Evolutionary conservation across 2,329 filamentous ascomycete genomes (phyloP).

Genomic region (Bertia moriformis): DNA sequence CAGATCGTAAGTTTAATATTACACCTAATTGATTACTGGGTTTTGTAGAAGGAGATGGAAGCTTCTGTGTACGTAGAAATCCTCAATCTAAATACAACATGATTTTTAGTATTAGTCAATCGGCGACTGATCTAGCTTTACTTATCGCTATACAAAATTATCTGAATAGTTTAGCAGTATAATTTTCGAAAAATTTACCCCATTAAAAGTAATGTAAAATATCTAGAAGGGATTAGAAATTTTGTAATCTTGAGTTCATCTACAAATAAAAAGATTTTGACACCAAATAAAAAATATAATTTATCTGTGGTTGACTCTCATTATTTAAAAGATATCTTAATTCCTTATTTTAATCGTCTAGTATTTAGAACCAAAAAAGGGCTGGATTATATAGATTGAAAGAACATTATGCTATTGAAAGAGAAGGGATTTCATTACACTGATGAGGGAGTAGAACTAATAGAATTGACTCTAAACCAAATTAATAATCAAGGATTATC

Average conservation of each 20-base stretch:
- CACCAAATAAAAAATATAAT: neutral
- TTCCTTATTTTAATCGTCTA: neutral
- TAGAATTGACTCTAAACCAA: conserved; percentile 3
- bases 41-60: conserved; percentile 3
- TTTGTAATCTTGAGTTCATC: neutral
- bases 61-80: conserved; percentile 3
- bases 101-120: neutral
- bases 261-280: neutral
- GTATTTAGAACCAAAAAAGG: neutral
- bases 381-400: neutral
- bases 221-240: neutral
- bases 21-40: conserved; percentile 3
- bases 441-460: conserved; percentile 3
- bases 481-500: conserved; percentile 3
- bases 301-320: neutral
- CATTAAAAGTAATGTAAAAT: neutral
- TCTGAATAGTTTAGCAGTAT: neutral
- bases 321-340: neutral
- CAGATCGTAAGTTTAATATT: conserved; percentile 3
- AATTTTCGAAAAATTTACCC: neutral
- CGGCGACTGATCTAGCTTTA: neutral
- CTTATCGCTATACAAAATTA: neutral
- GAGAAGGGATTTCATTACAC: conserved; percentile 2
- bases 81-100: conserved; percentile 2
- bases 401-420: conserved; percentile 2